Base-by-base conservation (phyloP, 148 eudicot genomes). In the Heliamphora exappendiculata region DNA sequence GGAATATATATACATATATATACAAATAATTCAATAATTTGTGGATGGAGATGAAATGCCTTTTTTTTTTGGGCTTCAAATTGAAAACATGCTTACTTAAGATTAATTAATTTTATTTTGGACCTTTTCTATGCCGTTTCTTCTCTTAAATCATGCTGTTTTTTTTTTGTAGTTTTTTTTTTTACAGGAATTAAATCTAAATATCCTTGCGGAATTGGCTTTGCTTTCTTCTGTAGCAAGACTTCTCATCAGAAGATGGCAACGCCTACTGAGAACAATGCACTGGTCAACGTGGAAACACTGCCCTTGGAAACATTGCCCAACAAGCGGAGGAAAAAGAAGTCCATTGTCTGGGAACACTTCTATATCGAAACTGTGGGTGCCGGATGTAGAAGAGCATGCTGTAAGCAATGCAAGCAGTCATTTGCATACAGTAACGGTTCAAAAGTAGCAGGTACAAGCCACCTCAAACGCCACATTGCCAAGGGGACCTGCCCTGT, bases 351-450 rank as follows among this genome's bases (percentile, higher is more conserved):
- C 36, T 91, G 95, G 95, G 88, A 91, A 41, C 85, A 87, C 67
- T 91, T 91, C 75, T 86, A 87, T 16, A 86, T 91, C 28, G 96
- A 89, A 76, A 81, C 78, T 5, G 89, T 87, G 7, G 78, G 88
- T 31, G 78, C 79, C 7, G 96, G 89, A 37, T 82, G 85, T 60
- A 84, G 89, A 81, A 89, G 92, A 76, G 96, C 96, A 28, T 82
- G 82, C 57, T 91, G 96, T 73, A 87, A 87, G 78, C 86, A 85
- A 26, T 91, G 96, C 66, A 84, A 85, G 80, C 89, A 89, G 58
- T 89, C 96, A 39, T 91, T 89, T 78, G 92, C 96, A 7, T 89
- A 91, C 77, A 89, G 88, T 67, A 87, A 86, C 10, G 96, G 96
- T 34, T 81, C 89, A 7, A 91, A 89, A 79, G 90, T 86, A 22